These are phyloP conservation scores for Coemansia sp. DNA, from an alignment of 192 early-diverging fungal genomes.

Conservation along the genomic window DNA sequence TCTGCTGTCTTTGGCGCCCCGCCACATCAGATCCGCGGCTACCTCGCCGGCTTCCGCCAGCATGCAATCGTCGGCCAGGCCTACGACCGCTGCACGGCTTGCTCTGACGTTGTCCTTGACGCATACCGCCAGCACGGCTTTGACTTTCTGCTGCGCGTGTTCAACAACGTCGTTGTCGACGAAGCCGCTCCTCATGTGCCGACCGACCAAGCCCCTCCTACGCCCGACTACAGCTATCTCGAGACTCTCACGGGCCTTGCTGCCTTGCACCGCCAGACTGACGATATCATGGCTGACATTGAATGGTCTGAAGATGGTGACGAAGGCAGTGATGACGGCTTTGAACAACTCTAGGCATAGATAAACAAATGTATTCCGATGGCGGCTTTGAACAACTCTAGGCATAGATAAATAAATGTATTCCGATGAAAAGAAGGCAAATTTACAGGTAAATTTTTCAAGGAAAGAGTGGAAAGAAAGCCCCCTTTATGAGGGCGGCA, in stretches of 20 bases:
- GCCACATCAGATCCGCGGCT: slow-evolving; percentile 96
- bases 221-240: slow-evolving; percentile 68
- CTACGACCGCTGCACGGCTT: slow-evolving; percentile 92
- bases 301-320: slow-evolving; percentile 76
- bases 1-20: slow-evolving; percentile 71
- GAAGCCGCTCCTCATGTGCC: slow-evolving; percentile 38
- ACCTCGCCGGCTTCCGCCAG: slow-evolving; percentile 83
- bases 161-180: slow-evolving; percentile 59
- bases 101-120: slow-evolving; percentile 66
- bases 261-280: slow-evolving; percentile 79
- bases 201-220: slow-evolving; percentile 3
- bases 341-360: slow-evolving; percentile 32
- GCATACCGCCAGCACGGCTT: slow-evolving; percentile 70
- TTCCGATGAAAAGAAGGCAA: background rate
- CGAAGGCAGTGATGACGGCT: slow-evolving; percentile 41
- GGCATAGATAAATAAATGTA: background rate
- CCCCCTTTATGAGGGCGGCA: background rate
- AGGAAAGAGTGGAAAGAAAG: background rate
- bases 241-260: slow-evolving; percentile 88
- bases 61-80: slow-evolving; percentile 81
- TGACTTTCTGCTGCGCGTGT: slow-evolving; percentile 75
- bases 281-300: slow-evolving; percentile 68
- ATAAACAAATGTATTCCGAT: background rate
- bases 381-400: slow-evolving; percentile 46
- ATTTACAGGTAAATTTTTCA: slow-evolving; percentile 1